Conservation (phyloP, 768 basidiomycete genomes). For the Udeniomyces megalosporus region DNA sequence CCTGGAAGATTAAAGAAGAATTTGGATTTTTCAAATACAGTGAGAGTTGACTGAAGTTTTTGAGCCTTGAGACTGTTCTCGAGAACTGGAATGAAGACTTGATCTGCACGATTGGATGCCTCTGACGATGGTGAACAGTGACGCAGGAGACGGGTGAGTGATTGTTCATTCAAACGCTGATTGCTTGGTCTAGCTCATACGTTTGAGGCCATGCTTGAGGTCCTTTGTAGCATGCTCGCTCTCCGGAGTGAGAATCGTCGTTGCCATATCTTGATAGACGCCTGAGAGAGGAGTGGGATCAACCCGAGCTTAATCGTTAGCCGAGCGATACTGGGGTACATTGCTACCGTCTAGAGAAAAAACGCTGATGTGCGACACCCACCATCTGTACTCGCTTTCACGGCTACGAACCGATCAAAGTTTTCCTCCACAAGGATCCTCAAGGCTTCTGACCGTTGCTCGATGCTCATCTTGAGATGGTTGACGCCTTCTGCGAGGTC, state of each 20-base stretch:
- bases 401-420: slow-evolving; percentile 92
- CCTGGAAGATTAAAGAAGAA: slow-evolving; percentile 98
- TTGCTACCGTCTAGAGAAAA: too few relatives aligned
- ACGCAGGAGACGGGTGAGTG: too few relatives aligned
- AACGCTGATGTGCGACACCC: too few relatives aligned
- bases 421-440: slow-evolving; percentile 90
- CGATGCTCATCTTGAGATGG: slow-evolving; percentile 60
- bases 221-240: slow-evolving; percentile 71
- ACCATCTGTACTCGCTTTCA: slow-evolving; percentile 96
- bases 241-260: slow-evolving; percentile 57
- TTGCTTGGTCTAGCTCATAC: too few relatives aligned
- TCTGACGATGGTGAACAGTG: too few relatives aligned
- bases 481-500: slow-evolving; percentile 66
- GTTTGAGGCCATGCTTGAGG: slow-evolving; percentile 67
- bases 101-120: slow-evolving; percentile 81
- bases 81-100: slow-evolving; percentile 86
- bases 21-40: slow-evolving; percentile 88
- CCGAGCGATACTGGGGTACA: too few relatives aligned
- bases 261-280: slow-evolving; percentile 80
- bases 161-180: too few relatives aligned
- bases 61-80: slow-evolving; percentile 91
- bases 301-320: not conserved
- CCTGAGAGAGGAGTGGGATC: slow-evolving; percentile 36
- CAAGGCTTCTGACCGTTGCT: slow-evolving; percentile 84
- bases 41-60: slow-evolving; percentile 76